Percentiles rank a stretch among this genome's conserved stretches.
phyloP scores from a whole-genome alignment of 2,329 filamentous ascomycete species.

The Ambrosiella xylebori region DNA sequence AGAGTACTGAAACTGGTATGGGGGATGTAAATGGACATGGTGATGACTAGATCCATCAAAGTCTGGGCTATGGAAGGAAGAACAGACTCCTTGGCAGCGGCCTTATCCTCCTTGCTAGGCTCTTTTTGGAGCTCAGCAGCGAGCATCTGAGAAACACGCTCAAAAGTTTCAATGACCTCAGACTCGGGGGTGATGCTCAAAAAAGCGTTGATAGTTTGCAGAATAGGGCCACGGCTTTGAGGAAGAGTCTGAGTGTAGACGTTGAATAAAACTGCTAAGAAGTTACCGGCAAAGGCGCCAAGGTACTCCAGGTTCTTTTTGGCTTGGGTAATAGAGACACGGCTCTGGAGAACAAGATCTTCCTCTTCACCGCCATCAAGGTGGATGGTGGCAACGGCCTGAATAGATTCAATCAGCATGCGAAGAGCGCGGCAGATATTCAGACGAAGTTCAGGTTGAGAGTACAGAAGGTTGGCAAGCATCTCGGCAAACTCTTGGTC shows the following conservation, averaged over 20 bases:
- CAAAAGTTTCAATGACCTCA: slow-evolving; percentile 77
- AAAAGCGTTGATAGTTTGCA: slow-evolving; percentile 90
- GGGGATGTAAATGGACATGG: slow-evolving; percentile 85
- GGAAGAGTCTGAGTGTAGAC: slow-evolving; percentile 94
- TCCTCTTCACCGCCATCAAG: slow-evolving; percentile 44
- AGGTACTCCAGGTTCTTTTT: slow-evolving; percentile 69
- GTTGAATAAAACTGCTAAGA: slow-evolving; percentile 95
- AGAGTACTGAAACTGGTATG: slow-evolving; percentile 68
- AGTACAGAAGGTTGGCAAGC: slow-evolving; percentile 78
- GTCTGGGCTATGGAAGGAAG: slow-evolving; percentile 91
- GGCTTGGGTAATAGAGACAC: slow-evolving; percentile 59
- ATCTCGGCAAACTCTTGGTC: slow-evolving; percentile 82
- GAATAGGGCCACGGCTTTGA: slow-evolving; percentile 74
- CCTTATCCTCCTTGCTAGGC: slow-evolving; percentile 43
- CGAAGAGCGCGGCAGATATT: slow-evolving; percentile 79
- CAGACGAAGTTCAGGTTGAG: slow-evolving; percentile 70
- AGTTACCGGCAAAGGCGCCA: slow-evolving; percentile 62
- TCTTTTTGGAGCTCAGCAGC: slow-evolving; percentile 47
- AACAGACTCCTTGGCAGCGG: slow-evolving; percentile 38
- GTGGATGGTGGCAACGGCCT: slow-evolving; percentile 56
- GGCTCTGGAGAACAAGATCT: slow-evolving; percentile 57
- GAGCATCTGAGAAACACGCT: slow-evolving; percentile 70
- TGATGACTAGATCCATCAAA: slow-evolving; percentile 90
- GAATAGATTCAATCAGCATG: slow-evolving; percentile 79
- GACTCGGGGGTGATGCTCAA: slow-evolving; percentile 65